Evolutionary conservation across 2,329 filamentous ascomycete genomes (phyloP).

Genomic region (Lecanicillium sp.): DNA sequence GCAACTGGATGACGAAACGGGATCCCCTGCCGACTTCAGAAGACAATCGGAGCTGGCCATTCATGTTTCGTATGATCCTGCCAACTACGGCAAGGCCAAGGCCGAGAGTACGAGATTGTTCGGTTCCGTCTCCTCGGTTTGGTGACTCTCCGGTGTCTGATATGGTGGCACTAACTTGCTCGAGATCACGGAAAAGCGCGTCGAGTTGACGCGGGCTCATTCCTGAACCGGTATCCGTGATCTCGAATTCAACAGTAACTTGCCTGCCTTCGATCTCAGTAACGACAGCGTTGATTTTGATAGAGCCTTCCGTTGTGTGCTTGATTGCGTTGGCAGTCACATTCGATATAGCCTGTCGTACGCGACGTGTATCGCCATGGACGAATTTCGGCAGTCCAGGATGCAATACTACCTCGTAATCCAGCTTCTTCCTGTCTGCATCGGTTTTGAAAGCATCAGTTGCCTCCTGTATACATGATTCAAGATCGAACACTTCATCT

Average conservation of each 20-base stretch:
- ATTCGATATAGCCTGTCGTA: conserved; percentile 80
- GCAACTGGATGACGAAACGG: conserved; percentile 72
- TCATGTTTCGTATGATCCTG: conserved; percentile 81
- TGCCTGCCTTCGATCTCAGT: conserved; percentile 45
- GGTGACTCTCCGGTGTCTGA: background rate
- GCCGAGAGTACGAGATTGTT: conserved; percentile 52
- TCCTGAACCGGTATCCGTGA: conserved; percentile 69
- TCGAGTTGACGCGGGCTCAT: conserved; percentile 60
- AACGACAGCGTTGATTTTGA: conserved; percentile 66
- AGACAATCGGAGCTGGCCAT: conserved; percentile 77
- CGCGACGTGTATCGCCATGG: conserved; percentile 69
- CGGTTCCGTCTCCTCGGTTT: conserved; percentile 22
- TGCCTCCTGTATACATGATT: conserved; percentile 66
- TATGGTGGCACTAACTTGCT: conserved; percentile 50
- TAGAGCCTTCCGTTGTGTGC: conserved; percentile 60
- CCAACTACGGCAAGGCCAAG: conserved; percentile 86
- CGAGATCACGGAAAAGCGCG: conserved; percentile 51
- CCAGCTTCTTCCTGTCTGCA: conserved; percentile 67
- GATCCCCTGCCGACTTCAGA: conserved; percentile 80
- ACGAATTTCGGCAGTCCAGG: conserved; percentile 65
- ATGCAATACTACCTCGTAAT: conserved; percentile 62
- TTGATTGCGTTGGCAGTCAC: conserved; percentile 80
- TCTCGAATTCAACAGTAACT: conserved; percentile 65
- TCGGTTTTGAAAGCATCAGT: conserved; percentile 69
- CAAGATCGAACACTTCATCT: conserved; percentile 72